Evolutionary conservation across 2,329 filamentous ascomycete genomes (phyloP).

Genomic region (Trichophyton mentagrophytes): DNA sequence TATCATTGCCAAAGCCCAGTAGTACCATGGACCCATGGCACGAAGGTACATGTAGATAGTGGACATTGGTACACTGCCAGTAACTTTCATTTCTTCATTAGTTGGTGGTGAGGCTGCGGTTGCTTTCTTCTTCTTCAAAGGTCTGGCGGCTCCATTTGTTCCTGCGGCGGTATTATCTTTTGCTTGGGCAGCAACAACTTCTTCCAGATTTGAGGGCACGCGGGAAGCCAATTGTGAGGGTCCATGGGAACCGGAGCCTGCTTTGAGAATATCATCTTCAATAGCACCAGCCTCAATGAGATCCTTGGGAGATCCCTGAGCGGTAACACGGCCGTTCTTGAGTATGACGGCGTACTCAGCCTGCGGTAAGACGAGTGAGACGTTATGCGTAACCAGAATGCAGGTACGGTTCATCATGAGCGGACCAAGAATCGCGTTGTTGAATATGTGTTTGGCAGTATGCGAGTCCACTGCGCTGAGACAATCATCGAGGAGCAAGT

Average conservation of each 20-base stretch:
- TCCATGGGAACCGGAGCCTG: constrained; percentile 54
- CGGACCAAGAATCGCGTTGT: constrained; percentile 76
- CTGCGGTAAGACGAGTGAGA: constrained; percentile 69
- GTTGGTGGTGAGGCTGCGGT: constrained; percentile 32
- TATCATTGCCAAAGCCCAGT: constrained; percentile 64
- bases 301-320: constrained; percentile 64
- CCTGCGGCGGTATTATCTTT: constrained; percentile 35
- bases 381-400: constrained; percentile 90
- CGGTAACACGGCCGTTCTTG: constrained; percentile 68
- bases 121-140: constrained; percentile 30
- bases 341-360: constrained; percentile 72
- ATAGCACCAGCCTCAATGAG: constrained; percentile 79
- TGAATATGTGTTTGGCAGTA: constrained; percentile 96
- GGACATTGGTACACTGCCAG: constrained; percentile 73
- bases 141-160: constrained; percentile 22
- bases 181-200: constrained; percentile 44
- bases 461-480: constrained; percentile 94
- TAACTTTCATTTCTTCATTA: constrained; percentile 63
- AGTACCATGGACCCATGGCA: constrained; percentile 95
- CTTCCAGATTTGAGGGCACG: constrained; percentile 61
- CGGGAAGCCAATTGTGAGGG: constrained; percentile 65
- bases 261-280: constrained; percentile 71
- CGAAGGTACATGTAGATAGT: constrained; percentile 75
- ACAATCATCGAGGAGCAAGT: constrained; percentile 86
- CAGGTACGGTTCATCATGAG: constrained; percentile 84